Conservation (phyloP, 805 yeast genomes). For the Kazachstania martiniae region DNA sequence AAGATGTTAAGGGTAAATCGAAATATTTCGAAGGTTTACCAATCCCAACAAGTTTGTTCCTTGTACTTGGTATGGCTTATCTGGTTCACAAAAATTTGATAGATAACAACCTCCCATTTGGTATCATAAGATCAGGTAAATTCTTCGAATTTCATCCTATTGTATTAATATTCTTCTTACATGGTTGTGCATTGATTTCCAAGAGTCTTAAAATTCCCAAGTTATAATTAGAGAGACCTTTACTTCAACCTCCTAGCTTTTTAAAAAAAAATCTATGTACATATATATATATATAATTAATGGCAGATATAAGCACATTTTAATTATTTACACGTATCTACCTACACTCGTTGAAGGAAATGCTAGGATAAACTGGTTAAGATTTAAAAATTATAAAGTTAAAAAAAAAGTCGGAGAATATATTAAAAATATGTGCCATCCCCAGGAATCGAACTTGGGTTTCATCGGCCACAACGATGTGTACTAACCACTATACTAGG, state of each 20-base stretch:
- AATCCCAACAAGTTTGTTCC: slow-evolving; percentile 73
- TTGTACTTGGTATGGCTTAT: slow-evolving; percentile 64
- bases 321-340: too few species aligned
- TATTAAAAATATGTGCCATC: slow-evolving; percentile 6
- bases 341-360: too few species aligned
- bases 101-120: slow-evolving; percentile 52
- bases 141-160: slow-evolving; percentile 68
- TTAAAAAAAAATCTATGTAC: too few species aligned
- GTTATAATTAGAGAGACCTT: too few species aligned
- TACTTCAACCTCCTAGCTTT: too few species aligned
- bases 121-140: slow-evolving; percentile 43
- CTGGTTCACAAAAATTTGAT: slow-evolving; percentile 46
- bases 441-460: slow-evolving; percentile 12
- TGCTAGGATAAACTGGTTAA: too few species aligned
- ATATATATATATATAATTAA: too few species aligned
- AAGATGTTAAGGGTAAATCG: slow-evolving; percentile 77
- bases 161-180: slow-evolving; percentile 50
- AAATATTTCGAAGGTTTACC: slow-evolving; percentile 95
- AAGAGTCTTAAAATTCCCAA: slow-evolving; percentile 89
- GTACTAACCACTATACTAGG: slow-evolving; percentile 12
- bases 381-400: too few species aligned
- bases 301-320: too few species aligned
- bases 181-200: slow-evolving; percentile 86
- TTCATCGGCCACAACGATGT: slow-evolving; percentile 13
- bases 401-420: too few species aligned